Evolutionary conservation across 1,284 basidiomycete species (phyloP).

Genomic region (Sanguinoderma infundibulare): DNA sequence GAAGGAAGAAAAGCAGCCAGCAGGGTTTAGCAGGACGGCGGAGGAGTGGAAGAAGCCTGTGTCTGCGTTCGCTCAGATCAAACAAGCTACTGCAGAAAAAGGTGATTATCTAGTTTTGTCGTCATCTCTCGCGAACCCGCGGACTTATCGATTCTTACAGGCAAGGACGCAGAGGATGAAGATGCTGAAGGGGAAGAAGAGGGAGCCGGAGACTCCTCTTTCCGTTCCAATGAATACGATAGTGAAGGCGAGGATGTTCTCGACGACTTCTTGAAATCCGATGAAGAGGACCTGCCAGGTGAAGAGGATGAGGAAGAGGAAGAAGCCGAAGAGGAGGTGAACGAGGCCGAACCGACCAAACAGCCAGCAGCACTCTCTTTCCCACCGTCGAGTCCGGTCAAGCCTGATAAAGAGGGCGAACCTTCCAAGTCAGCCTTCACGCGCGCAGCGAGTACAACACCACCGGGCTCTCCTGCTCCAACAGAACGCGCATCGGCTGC

Average conservation of each 20-base stretch:
- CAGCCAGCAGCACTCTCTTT: slow-evolving; percentile 12
- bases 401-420: slow-evolving; percentile 4
- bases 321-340: slow-evolving; percentile 38
- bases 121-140: background rate
- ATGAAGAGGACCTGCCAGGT: slow-evolving; percentile 22
- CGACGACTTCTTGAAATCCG: slow-evolving; percentile 24
- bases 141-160: background rate
- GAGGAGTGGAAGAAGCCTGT: slow-evolving; percentile 27
- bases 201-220: slow-evolving; percentile 24
- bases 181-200: slow-evolving; percentile 30
- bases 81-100: slow-evolving; percentile 11
- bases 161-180: slow-evolving; percentile 21
- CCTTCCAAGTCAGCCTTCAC: slow-evolving; percentile 16
- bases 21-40: slow-evolving; percentile 18
- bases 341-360: slow-evolving; percentile 36
- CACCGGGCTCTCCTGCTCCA: slow-evolving; percentile 56
- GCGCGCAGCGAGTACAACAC: slow-evolving; percentile 48
- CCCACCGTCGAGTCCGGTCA: slow-evolving; percentile 5
- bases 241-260: slow-evolving; percentile 30
- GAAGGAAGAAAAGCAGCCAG: background rate
- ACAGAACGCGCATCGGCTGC: background rate
- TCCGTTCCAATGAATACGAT: slow-evolving; percentile 21
- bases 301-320: slow-evolving; percentile 34
- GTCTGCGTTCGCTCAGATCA: slow-evolving; percentile 26
- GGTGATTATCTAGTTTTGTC: slow-evolving; percentile 2